phyloP scores from a whole-genome alignment of 306 rosid species.

The Cucurbita ficifolia region DNA sequence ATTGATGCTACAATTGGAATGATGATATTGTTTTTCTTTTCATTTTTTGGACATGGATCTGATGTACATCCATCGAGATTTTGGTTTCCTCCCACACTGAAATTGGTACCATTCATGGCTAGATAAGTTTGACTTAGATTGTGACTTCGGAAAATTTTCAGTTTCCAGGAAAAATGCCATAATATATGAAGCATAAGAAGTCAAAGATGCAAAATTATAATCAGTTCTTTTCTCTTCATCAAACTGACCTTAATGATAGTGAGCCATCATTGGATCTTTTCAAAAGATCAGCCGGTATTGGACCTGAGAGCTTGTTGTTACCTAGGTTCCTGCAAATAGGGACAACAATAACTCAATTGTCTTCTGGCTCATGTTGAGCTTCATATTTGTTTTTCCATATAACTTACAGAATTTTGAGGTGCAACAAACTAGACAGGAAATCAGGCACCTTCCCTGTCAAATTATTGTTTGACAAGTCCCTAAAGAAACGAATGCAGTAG shows the following conservation, averaged over 20 bases:
- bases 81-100: conserved; percentile 23
- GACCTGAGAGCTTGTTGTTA: conserved; percentile 28
- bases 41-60: conserved; percentile 21
- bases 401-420: conserved; percentile 30
- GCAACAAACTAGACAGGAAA: conserved; percentile 1
- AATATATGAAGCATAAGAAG: background rate
- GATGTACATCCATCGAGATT: conserved; percentile 14
- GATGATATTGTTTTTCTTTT: background rate
- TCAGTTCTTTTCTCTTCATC: background rate
- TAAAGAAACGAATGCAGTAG: conserved; percentile 13
- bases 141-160: background rate
- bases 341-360: conserved; percentile 5
- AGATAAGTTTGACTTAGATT: background rate
- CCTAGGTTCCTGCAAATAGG: conserved; percentile 18
- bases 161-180: background rate
- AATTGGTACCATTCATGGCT: background rate
- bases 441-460: conserved; percentile 8
- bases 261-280: conserved; percentile 19
- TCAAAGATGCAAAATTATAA: background rate
- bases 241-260: conserved; percentile 23
- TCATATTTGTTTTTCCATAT: background rate
- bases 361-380: background rate
- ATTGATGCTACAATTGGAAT: conserved; percentile 4
- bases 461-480: conserved; percentile 36
- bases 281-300: conserved; percentile 19